phyloP scores from a whole-genome alignment of 2,329 filamentous ascomycete species.

The Aspergillus transmontanensis region DNA sequence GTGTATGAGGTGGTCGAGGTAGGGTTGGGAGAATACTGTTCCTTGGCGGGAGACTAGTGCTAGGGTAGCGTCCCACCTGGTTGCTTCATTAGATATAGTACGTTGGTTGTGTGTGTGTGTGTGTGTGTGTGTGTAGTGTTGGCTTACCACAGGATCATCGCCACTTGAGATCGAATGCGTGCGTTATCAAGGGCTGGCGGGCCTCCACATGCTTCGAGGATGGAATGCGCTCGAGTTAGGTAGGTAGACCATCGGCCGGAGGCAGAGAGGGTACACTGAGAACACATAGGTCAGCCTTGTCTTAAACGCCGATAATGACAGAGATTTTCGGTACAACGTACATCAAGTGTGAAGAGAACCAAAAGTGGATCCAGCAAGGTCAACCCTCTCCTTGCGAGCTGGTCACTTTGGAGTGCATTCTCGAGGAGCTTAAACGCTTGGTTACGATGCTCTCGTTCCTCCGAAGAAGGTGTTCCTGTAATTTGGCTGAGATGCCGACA shows the following conservation, averaged over 20 bases:
- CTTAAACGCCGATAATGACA: background rate
- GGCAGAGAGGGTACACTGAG: slow-evolving; percentile 38
- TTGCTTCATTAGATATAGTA: background rate
- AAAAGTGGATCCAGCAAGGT: slow-evolving; percentile 31
- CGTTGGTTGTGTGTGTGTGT: fast-evolving
- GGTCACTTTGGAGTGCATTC: slow-evolving; percentile 13
- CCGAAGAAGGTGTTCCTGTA: slow-evolving; percentile 13
- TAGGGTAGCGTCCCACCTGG: slow-evolving; percentile 32
- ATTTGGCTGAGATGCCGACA: slow-evolving; percentile 36
- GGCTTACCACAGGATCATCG: slow-evolving; percentile 35
- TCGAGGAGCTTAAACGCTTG: slow-evolving; percentile 30
- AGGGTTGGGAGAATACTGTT: slow-evolving; percentile 26
- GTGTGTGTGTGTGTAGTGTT: too few species aligned
- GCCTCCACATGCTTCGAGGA: slow-evolving; percentile 27
- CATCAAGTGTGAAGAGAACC: slow-evolving; percentile 38
- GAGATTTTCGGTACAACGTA: slow-evolving; percentile 11
- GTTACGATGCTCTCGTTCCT: slow-evolving; percentile 13
- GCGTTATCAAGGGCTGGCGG: slow-evolving; percentile 17
- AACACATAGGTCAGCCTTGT: background rate
- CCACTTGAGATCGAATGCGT: slow-evolving; percentile 31
- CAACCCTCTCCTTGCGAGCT: slow-evolving; percentile 2
- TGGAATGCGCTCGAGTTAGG: slow-evolving; percentile 25
- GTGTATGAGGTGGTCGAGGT: slow-evolving; percentile 23
- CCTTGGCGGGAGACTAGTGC: slow-evolving; percentile 35
- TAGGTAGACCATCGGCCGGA: slow-evolving; percentile 35